Base-by-base conservation (phyloP, 768 basidiomycete genomes). In the Pleurotus tuoliensis region DNA sequence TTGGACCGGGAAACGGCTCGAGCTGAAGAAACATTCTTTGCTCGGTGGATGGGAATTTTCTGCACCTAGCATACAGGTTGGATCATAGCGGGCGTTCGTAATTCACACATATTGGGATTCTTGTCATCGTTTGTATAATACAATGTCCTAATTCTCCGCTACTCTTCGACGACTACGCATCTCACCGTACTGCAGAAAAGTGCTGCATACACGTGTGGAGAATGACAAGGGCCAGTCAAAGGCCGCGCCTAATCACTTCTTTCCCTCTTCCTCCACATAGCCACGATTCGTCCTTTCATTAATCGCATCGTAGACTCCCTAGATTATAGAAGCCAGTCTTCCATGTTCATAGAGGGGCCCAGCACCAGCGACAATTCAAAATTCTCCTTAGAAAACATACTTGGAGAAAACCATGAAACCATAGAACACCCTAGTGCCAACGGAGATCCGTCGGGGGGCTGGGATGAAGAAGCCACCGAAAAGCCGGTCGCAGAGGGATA, bases 371-470 rank as follows among this genome's bases (percentile, higher is more conserved):
- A 38, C 12, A n/a, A 4, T 15, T 37, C 54, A 7, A 59, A 69
- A 7, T 85, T 89, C 62, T 87, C 87, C 27, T 77, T 91, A 38
- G 80, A 84, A 66, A 87, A 85, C 62, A 90, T 91, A 64, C 80
- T 91, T 50, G 70, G 83, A 49, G 73, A 82, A 57, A 74, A 86
- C 59, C 83, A 86, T 66, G 85, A 87, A 61, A 63, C 73, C 38
- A 64, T 90, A 45, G 87, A 87, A 62, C 79, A 86, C 62, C 78
- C 83, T 1, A 75, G 74, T n/a, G 61, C 65, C 5, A 66, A 68
- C 52, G 70, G 72, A 37, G 64, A 69, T 18, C 68, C 75, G 22
- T 71, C 75, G 8, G 74, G 74, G 39, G 87, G 84, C 11, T 87
- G 86, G 86, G 86, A 89, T 56, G 86, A 90, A 62, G 87, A 88